Evolutionary conservation across 148 eudicot species (phyloP).

Genomic region (Agrostemma githago): DNA sequence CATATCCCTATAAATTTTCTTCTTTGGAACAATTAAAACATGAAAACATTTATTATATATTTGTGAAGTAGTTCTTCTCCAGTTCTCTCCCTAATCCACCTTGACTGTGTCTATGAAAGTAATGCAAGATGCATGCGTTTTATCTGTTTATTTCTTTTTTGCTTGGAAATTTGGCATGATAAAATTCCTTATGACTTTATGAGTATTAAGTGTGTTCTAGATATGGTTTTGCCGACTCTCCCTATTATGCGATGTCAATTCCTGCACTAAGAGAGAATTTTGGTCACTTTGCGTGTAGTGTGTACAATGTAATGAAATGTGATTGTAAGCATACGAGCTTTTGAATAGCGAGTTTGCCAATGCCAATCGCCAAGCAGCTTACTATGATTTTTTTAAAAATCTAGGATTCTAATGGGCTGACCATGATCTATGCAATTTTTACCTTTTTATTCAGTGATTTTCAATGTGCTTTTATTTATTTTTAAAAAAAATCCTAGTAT

Average conservation of each 20-base stretch:
- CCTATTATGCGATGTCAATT: not conserved
- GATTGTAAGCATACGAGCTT: not conserved
- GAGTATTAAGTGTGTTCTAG: not conserved
- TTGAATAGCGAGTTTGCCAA: not conserved
- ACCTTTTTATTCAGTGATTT: not conserved
- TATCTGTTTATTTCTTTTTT: not conserved
- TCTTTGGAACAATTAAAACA: too few species aligned
- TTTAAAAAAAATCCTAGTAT: not conserved
- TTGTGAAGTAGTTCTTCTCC: not conserved
- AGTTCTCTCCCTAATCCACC: not conserved
- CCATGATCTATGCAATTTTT: not conserved
- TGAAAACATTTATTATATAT: too few species aligned
- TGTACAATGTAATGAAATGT: not conserved
- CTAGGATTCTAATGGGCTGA: not conserved
- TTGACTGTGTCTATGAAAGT: not conserved
- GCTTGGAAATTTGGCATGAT: not conserved
- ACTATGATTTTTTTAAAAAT: not conserved
- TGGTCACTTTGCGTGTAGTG: too few species aligned
- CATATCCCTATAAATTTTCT: too few species aligned
- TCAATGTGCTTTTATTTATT: not conserved
- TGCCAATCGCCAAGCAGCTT: not conserved
- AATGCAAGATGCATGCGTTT: not conserved
- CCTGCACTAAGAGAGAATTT: not conserved
- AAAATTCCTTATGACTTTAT: not conserved
- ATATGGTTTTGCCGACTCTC: not conserved